These are phyloP conservation scores for Mucor circinelloides DNA, from an alignment of 371 early-diverging fungal genomes.

Conservation along the genomic window DNA sequence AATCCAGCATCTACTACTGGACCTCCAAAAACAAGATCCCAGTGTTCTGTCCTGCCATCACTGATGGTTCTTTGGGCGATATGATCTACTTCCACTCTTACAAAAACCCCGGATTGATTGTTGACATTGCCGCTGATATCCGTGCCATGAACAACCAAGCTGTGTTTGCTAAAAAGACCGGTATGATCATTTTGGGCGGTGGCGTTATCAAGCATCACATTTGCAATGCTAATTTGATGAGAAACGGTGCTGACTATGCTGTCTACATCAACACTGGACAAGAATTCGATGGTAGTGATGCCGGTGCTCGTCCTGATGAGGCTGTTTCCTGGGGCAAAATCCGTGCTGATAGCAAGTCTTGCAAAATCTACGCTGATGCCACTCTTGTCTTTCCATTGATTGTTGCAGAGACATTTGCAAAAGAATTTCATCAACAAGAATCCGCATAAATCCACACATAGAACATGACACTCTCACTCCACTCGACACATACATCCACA, in stretches of 20 bases:
- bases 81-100: conserved; percentile 99
- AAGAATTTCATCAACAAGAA: conserved; percentile 32
- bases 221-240: conserved; percentile 99
- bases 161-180: conserved; percentile 94
- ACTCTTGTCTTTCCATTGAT: conserved; percentile 95
- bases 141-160: conserved; percentile 93
- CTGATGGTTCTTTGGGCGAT: conserved; percentile 99
- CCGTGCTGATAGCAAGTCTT: conserved; percentile 77
- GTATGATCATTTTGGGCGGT: conserved; percentile 98
- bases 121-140: conserved; percentile 98
- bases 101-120: conserved; percentile 90
- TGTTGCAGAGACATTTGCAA: conserved; percentile 94
- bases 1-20: conserved; percentile 98
- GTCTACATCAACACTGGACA: conserved; percentile 98
- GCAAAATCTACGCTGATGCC: conserved; percentile 97
- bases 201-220: conserved; percentile 99
- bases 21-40: conserved; percentile 91
- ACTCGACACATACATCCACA: neutral
- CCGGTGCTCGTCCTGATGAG: conserved; percentile 99
- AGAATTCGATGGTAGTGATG: conserved; percentile 99
- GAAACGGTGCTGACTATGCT: conserved; percentile 99
- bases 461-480: no score
- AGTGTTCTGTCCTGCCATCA: conserved; percentile 98
- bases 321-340: conserved; percentile 99
- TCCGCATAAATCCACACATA: neutral